A percentile compares a stretch with the other conserved stretches of the same genome.
These are phyloP conservation scores for Thermothelomyces thermophilus DNA, from an alignment of 2,329 filamentous ascomycete genomes.

Conservation along the genomic window DNA sequence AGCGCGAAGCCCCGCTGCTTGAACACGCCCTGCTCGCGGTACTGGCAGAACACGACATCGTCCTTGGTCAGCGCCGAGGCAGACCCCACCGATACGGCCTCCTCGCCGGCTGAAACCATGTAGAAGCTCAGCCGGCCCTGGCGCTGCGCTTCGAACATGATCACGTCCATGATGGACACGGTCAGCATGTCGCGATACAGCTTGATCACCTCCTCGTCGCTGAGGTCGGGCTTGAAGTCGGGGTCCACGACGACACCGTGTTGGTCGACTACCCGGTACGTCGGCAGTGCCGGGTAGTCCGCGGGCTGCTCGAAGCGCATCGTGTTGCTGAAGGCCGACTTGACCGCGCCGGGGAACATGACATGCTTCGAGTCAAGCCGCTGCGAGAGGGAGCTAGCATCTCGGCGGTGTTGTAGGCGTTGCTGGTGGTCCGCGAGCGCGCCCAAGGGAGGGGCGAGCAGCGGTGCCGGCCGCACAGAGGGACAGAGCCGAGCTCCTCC, in stretches of 20 bases:
- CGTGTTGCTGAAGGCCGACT: conserved; percentile 80
- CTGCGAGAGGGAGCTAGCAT: conserved; percentile 48
- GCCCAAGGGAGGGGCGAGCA: not conserved
- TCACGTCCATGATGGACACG: conserved; percentile 81
- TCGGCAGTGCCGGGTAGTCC: conserved; percentile 70
- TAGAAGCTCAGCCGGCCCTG: conserved; percentile 95
- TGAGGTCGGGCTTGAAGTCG: conserved; percentile 60
- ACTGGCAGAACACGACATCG: conserved; percentile 91
- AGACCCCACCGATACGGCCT: conserved; percentile 86
- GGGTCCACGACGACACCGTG: conserved; percentile 77
- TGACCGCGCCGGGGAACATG: conserved; percentile 89
- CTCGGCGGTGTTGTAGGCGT: conserved; percentile 26
- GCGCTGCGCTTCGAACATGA: conserved; percentile 97
- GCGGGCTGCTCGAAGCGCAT: conserved; percentile 73
- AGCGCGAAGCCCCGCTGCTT: conserved; percentile 81
- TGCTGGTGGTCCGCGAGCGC: not conserved
- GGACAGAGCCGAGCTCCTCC: conserved; percentile 13
- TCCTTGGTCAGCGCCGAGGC: conserved; percentile 75
- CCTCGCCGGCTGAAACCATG: conserved; percentile 92
- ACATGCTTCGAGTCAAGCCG: conserved; percentile 49
- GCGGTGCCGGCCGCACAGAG: conserved; percentile 20
- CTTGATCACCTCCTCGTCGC: conserved; percentile 54
- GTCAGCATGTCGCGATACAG: conserved; percentile 61
- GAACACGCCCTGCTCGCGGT: conserved; percentile 88
- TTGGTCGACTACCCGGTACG: conserved; percentile 87